Evolutionary conservation across 1,284 basidiomycete genomes (phyloP), one percentile per base, ranked within the genome.

Genomic region (Taiwanofungus camphoratus): DNA sequence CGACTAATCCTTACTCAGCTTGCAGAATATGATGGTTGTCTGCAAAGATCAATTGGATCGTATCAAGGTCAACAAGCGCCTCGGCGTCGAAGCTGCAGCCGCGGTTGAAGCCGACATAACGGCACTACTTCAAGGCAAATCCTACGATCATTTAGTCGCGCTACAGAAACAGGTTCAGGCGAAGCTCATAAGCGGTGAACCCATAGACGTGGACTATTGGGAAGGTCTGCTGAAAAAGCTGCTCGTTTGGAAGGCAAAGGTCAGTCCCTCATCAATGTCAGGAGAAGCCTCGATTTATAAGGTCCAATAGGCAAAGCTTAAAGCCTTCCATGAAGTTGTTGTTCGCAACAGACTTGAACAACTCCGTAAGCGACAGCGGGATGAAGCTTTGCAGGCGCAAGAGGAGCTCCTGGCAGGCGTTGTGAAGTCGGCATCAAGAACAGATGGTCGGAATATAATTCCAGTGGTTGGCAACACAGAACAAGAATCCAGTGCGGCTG

Each of bases 171-270:
- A 86, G 56, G 86, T 99, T 12, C 89, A 92, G 56, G 75, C 74
- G 39, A 99, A 99, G 65, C 76, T 99, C 1, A 73, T 77, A 0
- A 92, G 91, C 47, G 91, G 92, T 23, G 93, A 98, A 64, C 92
- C 94, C 1, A 79, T 99, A 30, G 96, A 99, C 63, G 87, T 85
- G 11, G 96, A 99, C 62, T 99, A 99, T 61, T 99, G 96, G 96
- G 95, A 98, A 64, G 74, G 82, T 29, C 69, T 99, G 5, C 65
- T 99, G 46, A 89, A 91, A 63, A 93, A 91, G 60, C 69, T 99
- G 31, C 72, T 96, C n/a, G 94, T 99, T 1, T 96, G 92, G 86
- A 97, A 97, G 65, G 89, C 96, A n/a, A 96, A 96, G 70, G 91
- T 90, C 54, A 31, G 65, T 52, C 4, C 37, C 27, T n/a, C 24